These are phyloP conservation scores for Xylaria sp. DNA, from an alignment of 2,329 filamentous ascomycete genomes.

Conservation along the genomic window DNA sequence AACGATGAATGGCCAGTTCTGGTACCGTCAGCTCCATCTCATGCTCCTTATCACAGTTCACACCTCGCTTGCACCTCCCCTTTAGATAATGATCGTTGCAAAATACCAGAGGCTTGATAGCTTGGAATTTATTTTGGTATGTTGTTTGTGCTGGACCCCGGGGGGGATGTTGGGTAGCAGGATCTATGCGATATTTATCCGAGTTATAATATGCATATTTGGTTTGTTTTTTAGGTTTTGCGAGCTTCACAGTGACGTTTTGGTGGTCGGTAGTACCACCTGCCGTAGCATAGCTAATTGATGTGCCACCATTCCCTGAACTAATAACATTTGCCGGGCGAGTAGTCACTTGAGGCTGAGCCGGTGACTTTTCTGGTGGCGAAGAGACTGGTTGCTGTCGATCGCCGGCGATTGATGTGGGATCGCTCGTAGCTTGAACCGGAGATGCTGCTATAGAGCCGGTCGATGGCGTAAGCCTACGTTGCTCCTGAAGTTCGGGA, in stretches of 20 bases:
- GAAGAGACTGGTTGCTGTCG: constrained; percentile 24
- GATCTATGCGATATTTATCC: constrained; percentile 49
- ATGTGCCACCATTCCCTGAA: constrained; percentile 52
- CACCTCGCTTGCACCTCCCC: constrained; percentile 47
- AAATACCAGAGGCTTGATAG: constrained; percentile 49
- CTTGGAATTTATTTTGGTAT: constrained; percentile 50
- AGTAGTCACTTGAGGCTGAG: constrained; percentile 25
- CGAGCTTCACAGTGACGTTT: constrained; percentile 50
- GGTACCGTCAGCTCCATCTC: constrained; percentile 47
- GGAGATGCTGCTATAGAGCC: constrained; percentile 33
- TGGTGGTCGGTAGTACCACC: constrained; percentile 49
- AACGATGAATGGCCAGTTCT: constrained; percentile 52
- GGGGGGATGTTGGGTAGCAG: constrained; percentile 49
- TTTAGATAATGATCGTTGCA: constrained; percentile 52
- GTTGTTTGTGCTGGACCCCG: constrained; percentile 47
- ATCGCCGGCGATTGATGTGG: constrained; percentile 28
- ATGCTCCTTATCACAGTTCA: constrained; percentile 50
- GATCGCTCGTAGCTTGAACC: constrained; percentile 16
- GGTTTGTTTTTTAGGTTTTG: constrained; percentile 49
- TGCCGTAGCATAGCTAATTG: constrained; percentile 52
- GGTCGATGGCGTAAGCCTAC: constrained; percentile 23
- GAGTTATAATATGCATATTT: constrained; percentile 49
- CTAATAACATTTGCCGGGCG: constrained; percentile 48
- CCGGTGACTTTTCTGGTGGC: constrained; percentile 19
- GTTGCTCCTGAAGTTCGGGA: constrained; percentile 34